A percentile compares a stretch with the other conserved stretches of the same genome.
Evolutionary conservation across 148 eudicot species (phyloP).

Genomic region (Persicaria tinctoria): DNA sequence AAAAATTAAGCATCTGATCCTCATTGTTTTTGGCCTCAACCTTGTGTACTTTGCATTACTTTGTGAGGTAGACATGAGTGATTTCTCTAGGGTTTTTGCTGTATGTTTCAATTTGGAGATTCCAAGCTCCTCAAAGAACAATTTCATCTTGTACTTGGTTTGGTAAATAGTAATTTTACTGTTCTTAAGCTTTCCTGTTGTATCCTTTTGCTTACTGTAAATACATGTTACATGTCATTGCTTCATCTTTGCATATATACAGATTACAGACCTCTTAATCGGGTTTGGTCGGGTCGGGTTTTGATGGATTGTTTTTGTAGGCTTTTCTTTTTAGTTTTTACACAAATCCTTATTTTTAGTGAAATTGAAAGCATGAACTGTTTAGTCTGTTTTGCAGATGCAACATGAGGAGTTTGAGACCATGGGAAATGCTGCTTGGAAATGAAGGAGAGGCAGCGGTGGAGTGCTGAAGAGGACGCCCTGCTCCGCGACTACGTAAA

Average conservation of each 20-base stretch:
- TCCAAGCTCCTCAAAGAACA: background rate
- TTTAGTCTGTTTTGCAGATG: conserved; percentile 17
- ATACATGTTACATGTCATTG: too few relatives aligned
- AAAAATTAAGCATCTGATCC: background rate
- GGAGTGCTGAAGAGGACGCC: conserved; percentile 67
- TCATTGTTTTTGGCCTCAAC: background rate
- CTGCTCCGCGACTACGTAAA: conserved; percentile 47
- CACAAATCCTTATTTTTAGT: background rate
- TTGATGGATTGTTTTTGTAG: too few relatives aligned
- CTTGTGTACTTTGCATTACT: background rate
- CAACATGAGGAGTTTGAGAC: conserved; percentile 43
- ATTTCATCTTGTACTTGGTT: background rate
- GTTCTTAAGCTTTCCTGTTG: too few relatives aligned
- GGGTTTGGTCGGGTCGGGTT: too few relatives aligned
- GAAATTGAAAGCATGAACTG: background rate
- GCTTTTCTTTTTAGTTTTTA: background rate
- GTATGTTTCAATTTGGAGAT: background rate
- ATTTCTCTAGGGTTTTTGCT: background rate
- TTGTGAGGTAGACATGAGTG: background rate
- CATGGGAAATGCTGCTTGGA: conserved; percentile 35
- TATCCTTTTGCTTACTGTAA: too few relatives aligned
- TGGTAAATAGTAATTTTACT: background rate
- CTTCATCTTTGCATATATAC: too few relatives aligned
- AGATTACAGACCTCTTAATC: too few relatives aligned
- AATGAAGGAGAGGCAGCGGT: conserved; percentile 72